Percentiles rank a stretch among this genome's conserved stretches.
Evolutionary conservation across 2,329 filamentous ascomycete genomes (phyloP).

Genomic region (Xylaria sp.): DNA sequence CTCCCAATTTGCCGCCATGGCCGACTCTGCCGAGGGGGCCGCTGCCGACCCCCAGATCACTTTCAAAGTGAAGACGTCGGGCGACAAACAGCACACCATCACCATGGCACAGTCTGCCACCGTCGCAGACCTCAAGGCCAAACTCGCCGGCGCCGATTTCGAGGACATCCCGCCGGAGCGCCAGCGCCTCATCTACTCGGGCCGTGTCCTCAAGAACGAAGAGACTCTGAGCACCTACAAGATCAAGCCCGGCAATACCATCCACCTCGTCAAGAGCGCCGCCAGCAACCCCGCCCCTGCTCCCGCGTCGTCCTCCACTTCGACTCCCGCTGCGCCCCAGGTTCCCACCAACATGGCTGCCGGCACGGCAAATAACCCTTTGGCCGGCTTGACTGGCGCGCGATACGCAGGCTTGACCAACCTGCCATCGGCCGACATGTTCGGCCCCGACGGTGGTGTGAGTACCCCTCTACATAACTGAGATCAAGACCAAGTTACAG

Average conservation of each 20-base stretch:
- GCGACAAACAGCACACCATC: conserved; percentile 84
- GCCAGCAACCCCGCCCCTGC: conserved; percentile 77
- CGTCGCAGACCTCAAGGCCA: conserved; percentile 88
- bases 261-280: conserved; percentile 96
- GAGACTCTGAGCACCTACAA: conserved; percentile 89
- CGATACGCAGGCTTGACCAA: conserved; percentile 93
- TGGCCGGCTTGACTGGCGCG: conserved; percentile 91
- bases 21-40: conserved; percentile 68
- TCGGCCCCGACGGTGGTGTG: conserved; percentile 94
- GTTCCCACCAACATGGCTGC: conserved; percentile 82
- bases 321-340: conserved; percentile 64
- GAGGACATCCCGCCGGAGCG: conserved; percentile 88
- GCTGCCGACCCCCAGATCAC: conserved; percentile 80
- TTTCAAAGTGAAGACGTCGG: conserved; percentile 98
- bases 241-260: conserved; percentile 94
- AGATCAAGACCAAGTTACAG: not conserved
- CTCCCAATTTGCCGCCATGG: conserved; percentile 60
- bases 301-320: conserved; percentile 55
- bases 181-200: conserved; percentile 97
- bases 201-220: conserved; percentile 93
- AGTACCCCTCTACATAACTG: conserved; percentile 54
- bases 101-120: conserved; percentile 81
- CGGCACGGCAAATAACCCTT: conserved; percentile 85
- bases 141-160: conserved; percentile 82
- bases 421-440: conserved; percentile 86